These are phyloP conservation scores for Amylocystis lapponica DNA, from an alignment of 768 basidiomycete species.

Conservation along the genomic window DNA sequence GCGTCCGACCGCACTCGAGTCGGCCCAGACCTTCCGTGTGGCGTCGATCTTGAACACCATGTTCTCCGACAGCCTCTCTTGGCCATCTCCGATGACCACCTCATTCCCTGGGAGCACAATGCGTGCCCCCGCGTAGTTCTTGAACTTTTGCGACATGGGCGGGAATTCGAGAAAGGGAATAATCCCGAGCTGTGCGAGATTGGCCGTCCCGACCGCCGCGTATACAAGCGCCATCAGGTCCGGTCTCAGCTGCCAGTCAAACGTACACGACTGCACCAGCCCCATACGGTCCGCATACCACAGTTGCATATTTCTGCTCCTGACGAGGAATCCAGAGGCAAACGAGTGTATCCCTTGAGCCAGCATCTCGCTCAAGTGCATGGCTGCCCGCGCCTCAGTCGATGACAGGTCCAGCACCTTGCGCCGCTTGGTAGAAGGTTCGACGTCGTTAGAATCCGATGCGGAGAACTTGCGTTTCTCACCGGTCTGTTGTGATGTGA, in stretches of 20 bases:
- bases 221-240: constrained; percentile 18
- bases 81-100: background rate
- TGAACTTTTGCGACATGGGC: background rate
- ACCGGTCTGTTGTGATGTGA: too few relatives aligned
- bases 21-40: background rate
- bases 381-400: background rate
- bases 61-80: background rate
- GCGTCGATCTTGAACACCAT: background rate
- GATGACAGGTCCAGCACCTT: too few relatives aligned
- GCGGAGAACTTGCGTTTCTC: too few relatives aligned
- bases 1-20: background rate
- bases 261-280: constrained; percentile 13
- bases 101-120: background rate
- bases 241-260: constrained; percentile 15
- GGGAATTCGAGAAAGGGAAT: constrained; percentile 9
- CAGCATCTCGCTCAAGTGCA: constrained; percentile 1
- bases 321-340: constrained; percentile 17
- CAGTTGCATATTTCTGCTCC: constrained; percentile 12
- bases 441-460: too few relatives aligned
- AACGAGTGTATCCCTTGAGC: background rate
- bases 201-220: constrained; percentile 12
- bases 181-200: constrained; percentile 11
- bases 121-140: background rate
- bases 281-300: constrained; percentile 26
- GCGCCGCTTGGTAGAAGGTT: too few relatives aligned